Percentiles rank a stretch among this genome's conserved stretches.
Conservation (phyloP, 257 asterid genomes). For the Petrea volubilis region DNA sequence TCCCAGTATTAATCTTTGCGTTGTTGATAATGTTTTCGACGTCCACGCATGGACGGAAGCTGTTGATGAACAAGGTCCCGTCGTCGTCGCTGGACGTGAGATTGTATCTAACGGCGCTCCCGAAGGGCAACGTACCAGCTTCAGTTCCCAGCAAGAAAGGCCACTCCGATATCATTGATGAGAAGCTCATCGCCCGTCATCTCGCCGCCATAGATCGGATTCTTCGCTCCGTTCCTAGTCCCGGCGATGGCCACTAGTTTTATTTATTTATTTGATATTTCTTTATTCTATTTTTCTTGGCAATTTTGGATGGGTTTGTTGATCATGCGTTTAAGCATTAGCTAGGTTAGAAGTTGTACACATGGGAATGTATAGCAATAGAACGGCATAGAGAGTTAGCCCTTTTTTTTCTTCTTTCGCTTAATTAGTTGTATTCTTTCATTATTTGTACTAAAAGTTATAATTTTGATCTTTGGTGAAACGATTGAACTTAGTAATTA, state of each 20-base stretch:
- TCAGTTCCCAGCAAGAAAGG: conserved; percentile 60
- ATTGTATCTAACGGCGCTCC: conserved; percentile 42
- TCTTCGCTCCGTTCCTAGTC: conserved; percentile 64
- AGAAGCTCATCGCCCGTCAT: conserved; percentile 50
- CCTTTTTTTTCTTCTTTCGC: neutral
- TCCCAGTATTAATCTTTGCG: conserved; percentile 13
- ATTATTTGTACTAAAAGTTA: neutral
- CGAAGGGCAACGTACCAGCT: conserved; percentile 43
- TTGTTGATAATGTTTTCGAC: conserved; percentile 31
- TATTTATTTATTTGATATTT: neutral
- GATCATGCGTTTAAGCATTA: too few species aligned
- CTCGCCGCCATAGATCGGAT: conserved; percentile 45
- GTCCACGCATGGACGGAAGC: conserved; percentile 42
- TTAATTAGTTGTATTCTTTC: conserved; percentile 9
- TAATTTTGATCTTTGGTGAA: neutral
- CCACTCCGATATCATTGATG: conserved; percentile 35
- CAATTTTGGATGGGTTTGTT: too few species aligned
- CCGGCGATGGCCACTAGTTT: conserved; percentile 56
- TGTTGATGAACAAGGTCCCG: conserved; percentile 13
- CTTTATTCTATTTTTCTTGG: too few species aligned
- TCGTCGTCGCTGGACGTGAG: conserved; percentile 20
- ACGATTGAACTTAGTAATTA: neutral
- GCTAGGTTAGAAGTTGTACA: conserved; percentile 28
- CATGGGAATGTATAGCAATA: neutral
- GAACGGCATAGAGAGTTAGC: neutral